Evolutionary conservation across 2,329 filamentous ascomycete species (phyloP).

Genomic region (Phoma herbarum): DNA sequence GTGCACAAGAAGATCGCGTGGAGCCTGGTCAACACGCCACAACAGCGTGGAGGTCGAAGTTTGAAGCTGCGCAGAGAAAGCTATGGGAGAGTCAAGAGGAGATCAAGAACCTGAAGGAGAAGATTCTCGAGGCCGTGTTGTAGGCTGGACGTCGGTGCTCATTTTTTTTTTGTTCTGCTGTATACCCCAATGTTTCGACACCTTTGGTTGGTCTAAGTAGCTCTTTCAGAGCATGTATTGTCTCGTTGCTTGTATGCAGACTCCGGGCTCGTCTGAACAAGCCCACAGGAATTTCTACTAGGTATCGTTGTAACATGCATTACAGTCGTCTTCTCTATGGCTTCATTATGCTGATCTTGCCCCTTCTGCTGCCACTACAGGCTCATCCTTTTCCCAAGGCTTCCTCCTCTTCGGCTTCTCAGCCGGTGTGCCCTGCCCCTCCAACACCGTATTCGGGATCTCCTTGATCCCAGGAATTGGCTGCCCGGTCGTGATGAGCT

Average conservation of each 20-base stretch:
- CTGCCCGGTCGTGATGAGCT: conserved; percentile 81
- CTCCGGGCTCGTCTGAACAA: conserved; percentile 17
- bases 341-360: not conserved
- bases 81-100: conserved; percentile 50
- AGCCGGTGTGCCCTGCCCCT: conserved; percentile 70
- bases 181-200: conserved; percentile 39
- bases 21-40: conserved; percentile 27
- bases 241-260: not conserved
- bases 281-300: not conserved
- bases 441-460: conserved; percentile 81
- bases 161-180: conserved; percentile 27
- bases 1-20: conserved; percentile 24
- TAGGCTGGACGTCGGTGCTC: conserved; percentile 27
- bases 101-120: conserved; percentile 46
- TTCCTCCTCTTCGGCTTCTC: conserved; percentile 66
- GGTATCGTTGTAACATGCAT: conserved; percentile 6
- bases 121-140: conserved; percentile 52
- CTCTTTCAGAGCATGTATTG: not conserved
- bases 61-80: conserved; percentile 44
- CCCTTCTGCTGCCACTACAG: not conserved
- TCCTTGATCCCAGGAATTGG: conserved; percentile 87
- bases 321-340: not conserved
- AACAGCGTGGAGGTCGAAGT: conserved; percentile 47
- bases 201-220: conserved; percentile 12
- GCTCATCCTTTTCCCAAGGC: conserved; percentile 79